Conservation (phyloP, 169 alveolate genomes). For the Cryptosporidium andersoni region DNA sequence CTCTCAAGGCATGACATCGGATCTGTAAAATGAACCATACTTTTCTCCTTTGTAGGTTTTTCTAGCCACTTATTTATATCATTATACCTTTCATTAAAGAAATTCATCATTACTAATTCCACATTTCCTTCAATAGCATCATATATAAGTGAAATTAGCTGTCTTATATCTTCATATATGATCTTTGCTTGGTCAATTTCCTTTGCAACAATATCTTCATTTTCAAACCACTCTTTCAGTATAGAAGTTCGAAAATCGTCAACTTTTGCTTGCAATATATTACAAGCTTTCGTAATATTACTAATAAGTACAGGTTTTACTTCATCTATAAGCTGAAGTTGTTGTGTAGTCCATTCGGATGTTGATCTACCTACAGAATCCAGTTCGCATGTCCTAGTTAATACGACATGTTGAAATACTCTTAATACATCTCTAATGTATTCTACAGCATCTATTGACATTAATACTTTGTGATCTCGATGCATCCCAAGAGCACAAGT, state of each 20-base stretch:
- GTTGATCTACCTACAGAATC: slow-evolving; percentile 57
- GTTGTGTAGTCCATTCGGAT: slow-evolving; percentile 52
- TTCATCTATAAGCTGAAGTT: slow-evolving; percentile 27
- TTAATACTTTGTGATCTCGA: slow-evolving; percentile 65
- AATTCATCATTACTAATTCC: slow-evolving; percentile 61
- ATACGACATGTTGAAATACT: slow-evolving; percentile 44
- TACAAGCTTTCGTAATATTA: slow-evolving; percentile 43
- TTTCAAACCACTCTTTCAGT: slow-evolving; percentile 62
- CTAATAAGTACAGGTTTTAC: slow-evolving; percentile 59
- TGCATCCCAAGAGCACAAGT: slow-evolving; percentile 71
- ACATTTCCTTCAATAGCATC: slow-evolving; percentile 33
- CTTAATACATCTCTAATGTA: slow-evolving; percentile 59
- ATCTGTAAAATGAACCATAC: slow-evolving; percentile 45
- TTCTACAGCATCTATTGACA: slow-evolving; percentile 65
- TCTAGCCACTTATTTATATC: slow-evolving; percentile 56
- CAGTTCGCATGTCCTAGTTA: slow-evolving; percentile 39
- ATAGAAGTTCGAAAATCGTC: slow-evolving; percentile 30
- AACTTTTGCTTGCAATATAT: slow-evolving; percentile 31
- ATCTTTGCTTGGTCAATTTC: slow-evolving; percentile 61
- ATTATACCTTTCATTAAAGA: slow-evolving; percentile 47
- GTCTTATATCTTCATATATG: slow-evolving; percentile 50
- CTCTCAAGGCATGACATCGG: slow-evolving; percentile 59
- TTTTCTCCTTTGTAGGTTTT: slow-evolving; percentile 41
- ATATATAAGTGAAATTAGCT: slow-evolving; percentile 9
- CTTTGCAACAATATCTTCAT: slow-evolving; percentile 46